Conservation (phyloP, 2,329 filamentous ascomycete genomes). For the Aspergillus hortae region DNA sequence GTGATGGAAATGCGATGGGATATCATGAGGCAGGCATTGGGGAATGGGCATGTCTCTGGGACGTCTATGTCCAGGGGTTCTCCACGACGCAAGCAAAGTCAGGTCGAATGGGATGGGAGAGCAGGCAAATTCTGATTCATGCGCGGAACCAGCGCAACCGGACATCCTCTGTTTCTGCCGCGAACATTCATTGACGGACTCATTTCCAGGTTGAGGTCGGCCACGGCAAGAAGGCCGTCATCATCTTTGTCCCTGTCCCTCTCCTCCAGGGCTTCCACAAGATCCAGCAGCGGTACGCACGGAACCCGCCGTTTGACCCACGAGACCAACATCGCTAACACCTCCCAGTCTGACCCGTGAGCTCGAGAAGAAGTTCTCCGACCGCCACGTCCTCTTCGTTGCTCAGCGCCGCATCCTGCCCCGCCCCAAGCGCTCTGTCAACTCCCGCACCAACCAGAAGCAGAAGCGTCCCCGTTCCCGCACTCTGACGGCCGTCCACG, state of each 20-base stretch:
- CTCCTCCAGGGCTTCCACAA: constrained; percentile 98
- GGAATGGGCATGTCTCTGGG: background rate
- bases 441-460: constrained; percentile 91
- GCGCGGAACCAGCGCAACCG: constrained; percentile 2
- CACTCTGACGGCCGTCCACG: constrained; percentile 97
- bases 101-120: no score
- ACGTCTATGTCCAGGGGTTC: background rate
- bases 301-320: constrained; percentile 10
- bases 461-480: constrained; percentile 98
- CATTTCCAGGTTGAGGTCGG: constrained; percentile 91
- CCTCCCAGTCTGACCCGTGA: constrained; percentile 84
- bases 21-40: background rate
- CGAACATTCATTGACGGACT: background rate
- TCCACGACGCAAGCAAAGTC: background rate
- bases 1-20: background rate
- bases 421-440: constrained; percentile 96
- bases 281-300: constrained; percentile 94
- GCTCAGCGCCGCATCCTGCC: constrained; percentile 98
- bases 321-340: background rate
- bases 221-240: constrained; percentile 99
- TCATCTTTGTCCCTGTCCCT: constrained; percentile 99
- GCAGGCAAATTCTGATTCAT: no score
- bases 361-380: constrained; percentile 99
- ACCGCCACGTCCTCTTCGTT: constrained; percentile 99
- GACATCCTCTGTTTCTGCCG: background rate